A percentile compares a stretch with the other conserved stretches of the same genome.
Evolutionary conservation across 805 yeast species (phyloP).

Genomic region (Suhomyces faveliae): DNA sequence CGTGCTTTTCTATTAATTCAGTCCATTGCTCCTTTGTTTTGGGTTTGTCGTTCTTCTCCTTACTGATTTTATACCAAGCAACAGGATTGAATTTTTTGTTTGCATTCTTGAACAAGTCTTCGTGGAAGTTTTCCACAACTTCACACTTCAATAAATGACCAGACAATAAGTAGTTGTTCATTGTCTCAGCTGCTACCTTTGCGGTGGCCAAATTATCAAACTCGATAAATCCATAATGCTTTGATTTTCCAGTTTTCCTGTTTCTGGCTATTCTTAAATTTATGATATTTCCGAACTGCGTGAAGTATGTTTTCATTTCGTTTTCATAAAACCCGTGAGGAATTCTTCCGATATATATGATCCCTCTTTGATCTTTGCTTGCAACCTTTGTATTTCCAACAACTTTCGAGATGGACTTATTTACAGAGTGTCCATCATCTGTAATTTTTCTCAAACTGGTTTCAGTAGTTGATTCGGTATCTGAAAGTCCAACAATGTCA

Average conservation of each 20-base stretch:
- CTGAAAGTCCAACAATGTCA: slow-evolving; percentile 24
- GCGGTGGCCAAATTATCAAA: slow-evolving; percentile 76
- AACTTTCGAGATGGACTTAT: slow-evolving; percentile 11
- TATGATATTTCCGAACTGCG: slow-evolving; percentile 85
- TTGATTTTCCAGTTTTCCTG: slow-evolving; percentile 85
- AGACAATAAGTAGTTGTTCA: slow-evolving; percentile 89
- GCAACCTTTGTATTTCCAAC: slow-evolving; percentile 21
- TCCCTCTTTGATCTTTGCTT: slow-evolving; percentile 47
- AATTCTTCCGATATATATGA: slow-evolving; percentile 84
- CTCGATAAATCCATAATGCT: slow-evolving; percentile 90
- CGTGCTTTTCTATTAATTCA: slow-evolving; percentile 47
- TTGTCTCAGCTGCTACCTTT: slow-evolving; percentile 85
- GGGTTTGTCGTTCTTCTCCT: slow-evolving; percentile 53
- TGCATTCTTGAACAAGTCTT: slow-evolving; percentile 58
- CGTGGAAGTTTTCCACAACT: slow-evolving; percentile 54
- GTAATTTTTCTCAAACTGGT: slow-evolving; percentile 22
- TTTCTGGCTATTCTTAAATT: slow-evolving; percentile 82
- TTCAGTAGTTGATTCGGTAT: slow-evolving; percentile 25
- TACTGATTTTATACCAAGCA: slow-evolving; percentile 58
- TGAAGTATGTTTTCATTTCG: slow-evolving; percentile 75
- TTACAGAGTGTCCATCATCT: slow-evolving; percentile 22
- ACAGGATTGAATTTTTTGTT: slow-evolving; percentile 53
- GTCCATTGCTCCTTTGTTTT: slow-evolving; percentile 59
- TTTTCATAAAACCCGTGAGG: slow-evolving; percentile 90
- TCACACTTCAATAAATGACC: slow-evolving; percentile 77